Evolutionary conservation across 257 asterid species (phyloP).

Genomic region (Solanum commersonii): DNA sequence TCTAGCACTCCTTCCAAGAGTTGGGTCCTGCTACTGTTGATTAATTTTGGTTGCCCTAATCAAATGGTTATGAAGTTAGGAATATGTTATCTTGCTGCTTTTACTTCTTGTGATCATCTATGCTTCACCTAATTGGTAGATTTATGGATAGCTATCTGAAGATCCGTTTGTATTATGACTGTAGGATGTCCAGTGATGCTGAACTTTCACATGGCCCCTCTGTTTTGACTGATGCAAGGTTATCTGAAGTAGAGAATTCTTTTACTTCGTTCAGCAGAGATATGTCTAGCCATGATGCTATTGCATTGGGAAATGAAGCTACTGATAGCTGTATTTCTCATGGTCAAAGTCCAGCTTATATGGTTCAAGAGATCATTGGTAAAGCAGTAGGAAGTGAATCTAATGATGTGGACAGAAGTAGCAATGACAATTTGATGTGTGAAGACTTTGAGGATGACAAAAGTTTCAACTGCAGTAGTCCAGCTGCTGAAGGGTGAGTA

Average conservation of each 20-base stretch:
- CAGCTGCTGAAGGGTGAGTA: neutral
- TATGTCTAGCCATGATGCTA: constrained; percentile 8
- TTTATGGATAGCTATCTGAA: neutral
- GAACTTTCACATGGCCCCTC: constrained; percentile 12
- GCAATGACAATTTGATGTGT: neutral
- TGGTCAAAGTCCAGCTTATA: constrained; percentile 12
- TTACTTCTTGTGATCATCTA: neutral
- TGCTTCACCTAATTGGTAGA: neutral
- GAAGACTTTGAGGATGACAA: neutral
- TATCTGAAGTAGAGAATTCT: constrained; percentile 17
- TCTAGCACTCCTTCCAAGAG: neutral
- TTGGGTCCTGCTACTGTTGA: neutral
- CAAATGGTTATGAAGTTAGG: neutral
- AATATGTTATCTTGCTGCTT: neutral
- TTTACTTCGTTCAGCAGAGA: constrained; percentile 14
- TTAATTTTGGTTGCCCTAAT: neutral
- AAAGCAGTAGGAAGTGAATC: constrained; percentile 19
- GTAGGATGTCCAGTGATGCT: neutral
- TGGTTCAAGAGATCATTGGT: constrained; percentile 13
- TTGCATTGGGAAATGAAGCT: constrained; percentile 21
- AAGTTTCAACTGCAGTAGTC: neutral
- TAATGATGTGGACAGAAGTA: constrained; percentile 7
- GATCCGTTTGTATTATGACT: neutral
- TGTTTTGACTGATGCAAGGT: constrained; percentile 22
- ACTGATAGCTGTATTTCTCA: constrained; percentile 13